Evolutionary conservation across 2,329 filamentous ascomycete genomes (phyloP), one percentile per base, ranked within the genome.

Genomic region (Gaeumannomyces sp.): DNA sequence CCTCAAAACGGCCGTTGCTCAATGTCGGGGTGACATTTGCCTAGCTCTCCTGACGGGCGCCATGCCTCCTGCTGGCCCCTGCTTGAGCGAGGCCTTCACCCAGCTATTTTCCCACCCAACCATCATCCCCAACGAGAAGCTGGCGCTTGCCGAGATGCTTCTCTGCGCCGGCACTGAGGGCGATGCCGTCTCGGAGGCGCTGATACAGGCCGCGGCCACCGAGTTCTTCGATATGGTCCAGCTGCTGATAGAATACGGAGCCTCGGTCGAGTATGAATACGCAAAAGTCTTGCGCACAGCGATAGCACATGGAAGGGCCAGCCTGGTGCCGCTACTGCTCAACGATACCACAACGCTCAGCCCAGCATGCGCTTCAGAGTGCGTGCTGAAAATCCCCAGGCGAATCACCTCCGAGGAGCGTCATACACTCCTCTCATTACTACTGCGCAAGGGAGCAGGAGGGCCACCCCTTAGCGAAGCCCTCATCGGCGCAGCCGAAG

Each of bases 91-190:
- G 29, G 81, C 83, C 14, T 84, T 88, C 57, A 74, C 75, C 2
- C 71, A 77, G 6, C 73, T 86, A 1, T 78, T 83, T 65, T 71
- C 76, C 1, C 79, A 81, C 61, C 71, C 78, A 2, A 78, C 79
- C 2, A 76, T 84, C 25, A 77, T 77, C 7, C 79, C 81, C 0
- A 77, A 79, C 35, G 79, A 81, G 38, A 85, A 83, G 69, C 73
- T 83, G 58, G 77, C 78, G 2, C 74, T 88, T 67, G 77, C 82
- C 0, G 84, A 88, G 70, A 74, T 85, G 3, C 70, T 89, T 1
- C 76, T 89, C 1, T 86, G 85, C 64, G 84, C 83, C 1, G 85
- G 85, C 0, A 84, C 85, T 1, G 75, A 77, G 16, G 85, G 85
- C 1, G 79, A 83, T 19, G 74, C 77, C 1, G 73, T 84, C 0